A percentile compares a stretch with the other conserved stretches of the same genome.
Conservation (phyloP, 768 basidiomycete genomes). For the Tubosaeta sp. region DNA sequence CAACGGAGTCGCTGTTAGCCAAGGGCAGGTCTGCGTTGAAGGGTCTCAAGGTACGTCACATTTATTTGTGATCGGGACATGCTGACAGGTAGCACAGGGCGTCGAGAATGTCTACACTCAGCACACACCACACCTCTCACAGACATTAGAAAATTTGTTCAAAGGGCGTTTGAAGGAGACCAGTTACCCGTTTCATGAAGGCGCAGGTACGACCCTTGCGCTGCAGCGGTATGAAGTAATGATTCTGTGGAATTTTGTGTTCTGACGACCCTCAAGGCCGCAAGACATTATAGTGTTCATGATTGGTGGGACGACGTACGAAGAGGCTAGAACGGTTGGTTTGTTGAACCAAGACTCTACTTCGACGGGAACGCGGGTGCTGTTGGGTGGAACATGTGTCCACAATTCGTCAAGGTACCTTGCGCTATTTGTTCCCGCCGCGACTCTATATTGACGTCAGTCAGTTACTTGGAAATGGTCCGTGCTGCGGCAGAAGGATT, state of each 20-base stretch:
- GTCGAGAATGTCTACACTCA: constrained; percentile 99
- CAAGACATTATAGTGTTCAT: constrained; percentile 97
- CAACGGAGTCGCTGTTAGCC: constrained; percentile 89
- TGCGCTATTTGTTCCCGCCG: background rate
- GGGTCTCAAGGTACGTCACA: constrained; percentile 75
- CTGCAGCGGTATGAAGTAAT: constrained; percentile 55
- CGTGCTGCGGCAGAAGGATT: constrained; percentile 62
- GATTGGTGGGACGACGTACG: constrained; percentile 94
- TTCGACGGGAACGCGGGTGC: constrained; percentile 62
- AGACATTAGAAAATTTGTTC: constrained; percentile 86
- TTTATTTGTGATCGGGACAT: background rate
- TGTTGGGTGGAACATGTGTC: constrained; percentile 92
- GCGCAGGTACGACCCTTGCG: constrained; percentile 61
- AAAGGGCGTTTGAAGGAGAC: constrained; percentile 83
- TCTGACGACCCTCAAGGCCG: constrained; percentile 47
- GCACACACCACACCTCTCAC: constrained; percentile 87
- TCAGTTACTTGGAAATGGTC: constrained; percentile 87
- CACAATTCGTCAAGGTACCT: constrained; percentile 90
- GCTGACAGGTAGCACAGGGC: constrained; percentile 49
- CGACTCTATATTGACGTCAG: constrained; percentile 6
- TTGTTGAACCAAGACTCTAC: constrained; percentile 80
- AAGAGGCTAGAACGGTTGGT: constrained; percentile 83
- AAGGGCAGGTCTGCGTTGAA: constrained; percentile 93
- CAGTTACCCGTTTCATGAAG: constrained; percentile 85
- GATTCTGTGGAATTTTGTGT: background rate